phyloP scores from a whole-genome alignment of 2,329 filamentous ascomycete species.

The Fusarium sambucinum region DNA sequence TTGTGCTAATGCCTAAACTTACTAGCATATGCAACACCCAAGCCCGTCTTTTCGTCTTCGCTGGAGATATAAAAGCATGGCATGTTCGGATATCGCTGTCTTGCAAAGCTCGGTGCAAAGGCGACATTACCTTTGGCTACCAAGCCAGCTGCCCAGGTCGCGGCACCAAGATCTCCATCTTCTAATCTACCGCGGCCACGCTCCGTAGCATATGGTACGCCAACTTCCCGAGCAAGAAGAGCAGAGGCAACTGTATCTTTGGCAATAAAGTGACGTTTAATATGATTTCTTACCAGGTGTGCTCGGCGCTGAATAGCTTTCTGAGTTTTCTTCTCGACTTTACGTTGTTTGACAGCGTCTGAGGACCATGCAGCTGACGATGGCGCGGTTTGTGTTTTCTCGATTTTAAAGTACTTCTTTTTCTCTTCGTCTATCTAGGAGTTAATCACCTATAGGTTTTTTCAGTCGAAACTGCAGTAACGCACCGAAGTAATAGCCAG shows the following conservation, averaged over 20 bases:
- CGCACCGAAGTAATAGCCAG: conserved; percentile 68
- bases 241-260: conserved; percentile 51
- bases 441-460: background rate
- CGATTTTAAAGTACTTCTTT: conserved; percentile 76
- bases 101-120: conserved; percentile 50
- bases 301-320: conserved; percentile 46
- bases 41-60: conserved; percentile 54
- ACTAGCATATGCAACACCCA: conserved; percentile 61
- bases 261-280: conserved; percentile 55
- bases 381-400: conserved; percentile 67
- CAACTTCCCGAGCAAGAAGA: conserved; percentile 48
- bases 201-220: conserved; percentile 28
- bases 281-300: conserved; percentile 53
- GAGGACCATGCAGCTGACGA: conserved; percentile 65
- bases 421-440: conserved; percentile 63
- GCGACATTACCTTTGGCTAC: conserved; percentile 56
- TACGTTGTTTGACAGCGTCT: conserved; percentile 69
- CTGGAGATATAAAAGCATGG: conserved; percentile 57
- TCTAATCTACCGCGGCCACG: conserved; percentile 40
- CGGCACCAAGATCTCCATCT: conserved; percentile 47
- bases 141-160: conserved; percentile 56
- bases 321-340: conserved; percentile 56
- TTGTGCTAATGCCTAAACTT: conserved; percentile 42
- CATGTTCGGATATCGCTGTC: conserved; percentile 51
- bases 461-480: background rate